Evolutionary conservation across 2,329 filamentous ascomycete species (phyloP).

Genomic region (Geosmithia putterillii): DNA sequence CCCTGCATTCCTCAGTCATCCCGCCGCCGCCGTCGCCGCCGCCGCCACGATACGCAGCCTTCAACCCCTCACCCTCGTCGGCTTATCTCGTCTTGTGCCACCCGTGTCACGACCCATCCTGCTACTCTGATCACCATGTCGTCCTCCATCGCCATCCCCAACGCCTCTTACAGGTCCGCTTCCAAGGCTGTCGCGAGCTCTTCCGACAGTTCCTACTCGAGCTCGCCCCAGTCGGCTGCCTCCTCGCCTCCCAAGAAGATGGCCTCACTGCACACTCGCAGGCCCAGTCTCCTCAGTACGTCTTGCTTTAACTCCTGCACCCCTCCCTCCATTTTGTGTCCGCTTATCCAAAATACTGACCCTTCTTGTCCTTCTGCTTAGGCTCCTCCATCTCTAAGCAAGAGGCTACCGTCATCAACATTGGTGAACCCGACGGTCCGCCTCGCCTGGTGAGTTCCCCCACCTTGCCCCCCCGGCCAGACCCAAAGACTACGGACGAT

Average conservation of each 20-base stretch:
- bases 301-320: slow-evolving; percentile 5
- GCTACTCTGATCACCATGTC: slow-evolving; percentile 43
- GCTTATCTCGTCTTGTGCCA: too few relatives aligned
- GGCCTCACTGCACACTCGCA: slow-evolving; percentile 38
- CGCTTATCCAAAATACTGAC: not conserved
- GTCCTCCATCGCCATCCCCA: slow-evolving; percentile 58
- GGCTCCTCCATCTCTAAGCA: slow-evolving; percentile 60
- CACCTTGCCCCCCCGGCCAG: too few relatives aligned
- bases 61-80: too few relatives aligned
- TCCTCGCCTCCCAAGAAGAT: slow-evolving; percentile 42
- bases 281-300: slow-evolving; percentile 53
- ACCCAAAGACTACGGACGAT: not conserved
- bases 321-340: not conserved
- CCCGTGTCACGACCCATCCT: too few relatives aligned
- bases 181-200: slow-evolving; percentile 36
- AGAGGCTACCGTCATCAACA: slow-evolving; percentile 70
- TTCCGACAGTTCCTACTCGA: slow-evolving; percentile 25
- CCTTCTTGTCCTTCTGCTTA: slow-evolving; percentile 18
- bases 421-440: slow-evolving; percentile 61
- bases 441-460: slow-evolving; percentile 57
- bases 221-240: slow-evolving; percentile 37
- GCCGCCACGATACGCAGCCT: too few relatives aligned
- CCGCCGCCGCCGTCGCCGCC: too few relatives aligned
- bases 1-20: too few relatives aligned
- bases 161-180: slow-evolving; percentile 20